Conservation (phyloP, 2,329 filamentous ascomycete species). For the Hortaea sp. region DNA sequence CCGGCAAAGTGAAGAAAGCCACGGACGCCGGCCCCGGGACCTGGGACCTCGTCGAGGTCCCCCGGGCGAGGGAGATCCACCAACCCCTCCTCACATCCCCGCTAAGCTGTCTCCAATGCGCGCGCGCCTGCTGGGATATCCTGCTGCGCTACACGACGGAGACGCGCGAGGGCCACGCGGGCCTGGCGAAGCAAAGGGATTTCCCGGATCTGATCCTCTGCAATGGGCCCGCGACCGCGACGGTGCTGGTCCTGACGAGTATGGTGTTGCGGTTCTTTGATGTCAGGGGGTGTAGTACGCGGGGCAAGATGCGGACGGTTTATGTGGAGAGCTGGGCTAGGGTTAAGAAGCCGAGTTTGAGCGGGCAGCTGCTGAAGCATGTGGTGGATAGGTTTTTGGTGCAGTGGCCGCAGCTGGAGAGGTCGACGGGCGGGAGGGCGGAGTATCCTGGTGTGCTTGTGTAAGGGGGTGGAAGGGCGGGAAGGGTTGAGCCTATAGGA, state of each 20-base stretch:
- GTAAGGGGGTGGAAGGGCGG: constrained; percentile 4
- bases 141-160: constrained; percentile 30
- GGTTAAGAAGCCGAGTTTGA: constrained; percentile 71
- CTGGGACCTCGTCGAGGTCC: constrained; percentile 58
- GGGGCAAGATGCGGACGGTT: constrained; percentile 57
- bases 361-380: constrained; percentile 62
- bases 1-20: constrained; percentile 8
- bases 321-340: constrained; percentile 93
- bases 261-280: constrained; percentile 46
- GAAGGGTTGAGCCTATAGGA: too few species aligned
- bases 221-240: constrained; percentile 82
- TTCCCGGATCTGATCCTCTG: constrained; percentile 70
- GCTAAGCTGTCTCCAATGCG: constrained; percentile 54
- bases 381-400: constrained; percentile 72
- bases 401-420: constrained; percentile 61
- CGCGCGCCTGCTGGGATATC: constrained; percentile 51
- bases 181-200: constrained; percentile 12
- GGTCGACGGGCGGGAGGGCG: constrained; percentile 26
- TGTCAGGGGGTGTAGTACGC: constrained; percentile 25
- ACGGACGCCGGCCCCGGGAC: constrained; percentile 25
- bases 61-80: constrained; percentile 70
- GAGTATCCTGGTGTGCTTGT: constrained; percentile 36
- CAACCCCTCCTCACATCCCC: constrained; percentile 69
- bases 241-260: constrained; percentile 57
- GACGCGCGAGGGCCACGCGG: constrained; percentile 5